Evolutionary conservation across 345 rosid species (phyloP), one percentile per base, ranked within the genome.

Genomic region (Eucalyptus victrix): DNA sequence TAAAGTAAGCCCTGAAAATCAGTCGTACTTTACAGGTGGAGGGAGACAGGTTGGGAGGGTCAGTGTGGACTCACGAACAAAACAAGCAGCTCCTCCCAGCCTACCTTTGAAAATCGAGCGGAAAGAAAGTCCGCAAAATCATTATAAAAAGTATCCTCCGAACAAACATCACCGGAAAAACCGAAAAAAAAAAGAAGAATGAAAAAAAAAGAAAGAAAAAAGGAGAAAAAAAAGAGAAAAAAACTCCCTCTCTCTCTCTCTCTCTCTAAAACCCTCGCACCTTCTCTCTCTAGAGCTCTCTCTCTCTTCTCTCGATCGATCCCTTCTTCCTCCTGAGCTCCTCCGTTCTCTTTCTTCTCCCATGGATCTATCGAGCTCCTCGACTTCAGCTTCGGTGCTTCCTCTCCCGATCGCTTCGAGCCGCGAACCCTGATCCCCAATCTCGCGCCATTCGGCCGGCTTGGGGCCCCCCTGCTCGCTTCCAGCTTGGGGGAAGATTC

Each of bases 61-160:
- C 51, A 18, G 88, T 58, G 88, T 37, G 69, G 80, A 87, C 53
- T 62, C 51, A 16, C 21, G 47, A 54, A 32, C 45, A 23, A 56
- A n/a, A 42, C 81, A 53, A 88, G 89, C 87, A 9, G 47, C 86
- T 40, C 24, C 83, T 40, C 28, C 14, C 86, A 23, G 86, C 90
- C 88, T 10, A 89, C 88, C 90, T 86, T 86, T 86, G 88, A 89
- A 89, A 88, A 49, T 62, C 87, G 17, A 45, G 49, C 40, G 85
- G 62, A 89, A 60, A 44, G 34, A 37, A 37, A 28, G 40, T 56
- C 86, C 26, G n/a, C 32, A 28, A 88, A 40, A 40, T 44, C 54
- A 88, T 21, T 26, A 30, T 44, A 44, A 65, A 58, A 42, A 50
- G 58, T 58, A 65, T 21, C 56, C 37, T 49, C 44, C 88, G 49